Evolutionary conservation across 768 basidiomycete genomes (phyloP).

Genomic region (Clitopilus passeckerianus): DNA sequence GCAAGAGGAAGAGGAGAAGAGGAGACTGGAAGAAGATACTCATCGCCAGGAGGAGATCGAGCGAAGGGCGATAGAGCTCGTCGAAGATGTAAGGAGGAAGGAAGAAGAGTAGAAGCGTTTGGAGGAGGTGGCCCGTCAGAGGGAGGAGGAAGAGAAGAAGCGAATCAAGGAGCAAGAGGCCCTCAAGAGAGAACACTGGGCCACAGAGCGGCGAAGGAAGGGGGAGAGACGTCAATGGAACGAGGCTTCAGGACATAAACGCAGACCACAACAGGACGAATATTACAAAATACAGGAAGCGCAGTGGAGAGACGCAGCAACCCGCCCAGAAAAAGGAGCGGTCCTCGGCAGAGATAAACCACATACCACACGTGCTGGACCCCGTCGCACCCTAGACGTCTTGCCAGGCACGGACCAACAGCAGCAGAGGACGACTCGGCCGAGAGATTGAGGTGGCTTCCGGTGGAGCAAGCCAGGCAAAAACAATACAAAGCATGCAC

Average conservation of each 20-base stretch:
- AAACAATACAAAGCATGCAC: background rate
- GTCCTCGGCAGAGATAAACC: too few species aligned
- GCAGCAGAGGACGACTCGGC: background rate
- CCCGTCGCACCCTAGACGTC: too few species aligned
- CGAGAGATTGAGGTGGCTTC: background rate
- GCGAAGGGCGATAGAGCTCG: conserved; percentile 6
- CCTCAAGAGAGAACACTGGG: background rate
- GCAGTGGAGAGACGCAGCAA: conserved; percentile 11
- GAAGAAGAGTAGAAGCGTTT: conserved; percentile 12
- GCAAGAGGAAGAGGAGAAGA: conserved; percentile 7
- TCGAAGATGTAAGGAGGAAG: conserved; percentile 8
- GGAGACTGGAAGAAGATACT: conserved; percentile 7
- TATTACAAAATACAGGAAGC: too few species aligned
- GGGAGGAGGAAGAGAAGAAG: background rate
- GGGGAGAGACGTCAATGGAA: conserved; percentile 12
- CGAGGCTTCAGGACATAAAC: conserved; percentile 1
- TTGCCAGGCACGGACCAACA: too few species aligned
- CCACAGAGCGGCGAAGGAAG: background rate
- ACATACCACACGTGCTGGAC: too few species aligned
- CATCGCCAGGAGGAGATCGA: conserved; percentile 1
- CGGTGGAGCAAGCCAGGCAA: background rate
- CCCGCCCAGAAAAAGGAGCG: too few species aligned
- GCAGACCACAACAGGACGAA: too few species aligned
- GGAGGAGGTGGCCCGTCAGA: background rate
- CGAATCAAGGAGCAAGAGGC: background rate